Base-by-base conservation (phyloP, 352 stramenopile species). In the Globisporangium camurandrum region DNA sequence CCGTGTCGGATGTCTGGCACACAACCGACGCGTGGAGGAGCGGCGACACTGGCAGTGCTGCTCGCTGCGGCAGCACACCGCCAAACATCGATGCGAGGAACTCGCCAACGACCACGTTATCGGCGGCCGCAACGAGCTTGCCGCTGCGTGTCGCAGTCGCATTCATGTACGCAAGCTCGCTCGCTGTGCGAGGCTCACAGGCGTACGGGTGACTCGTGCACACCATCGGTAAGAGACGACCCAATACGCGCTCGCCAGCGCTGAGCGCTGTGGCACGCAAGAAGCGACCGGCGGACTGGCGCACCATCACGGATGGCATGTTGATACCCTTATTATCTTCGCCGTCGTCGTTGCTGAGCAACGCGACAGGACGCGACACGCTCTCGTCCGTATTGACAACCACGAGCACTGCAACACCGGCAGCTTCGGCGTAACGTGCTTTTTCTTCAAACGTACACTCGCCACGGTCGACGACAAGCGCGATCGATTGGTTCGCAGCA, bases 361-460 rank as follows among this genome's bases (percentile, higher is more conserved):
- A 49, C 7, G 69, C 77, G 1, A 72, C 62, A 9, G 77, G 77
- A 2, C 60, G 57, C 10, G 45, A 63, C 16, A 63, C 64, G 22
- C 72, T 64, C 20, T 88, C 77, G 20, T 62, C 62, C 12, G 58
- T 31, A 47, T 64, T 84, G 20, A 86, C 61, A 11, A 86, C 49
- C 28, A 88, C 31, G 16, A 88, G 60, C 17, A 56, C 74, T 10
- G 61, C 68, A 16, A 71, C 70, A 0, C 74, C 74, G 26, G 76
- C 67, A 1, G 62, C 53, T 30, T 85, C 51, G 0, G 74, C 77
- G 20, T 71, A 46, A 28, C 67, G 69, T 11, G 70, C 64, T 52
- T 88, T 88, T 36, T 49, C 55, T 50, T 86, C 72, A 24, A 88
- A 88, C 33, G 74, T 69, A 61, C 77, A 88, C 43, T 71, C 66